These are phyloP conservation scores for Alternaria postmessia DNA, from an alignment of 2,329 filamentous ascomycete species.

Conservation along the genomic window DNA sequence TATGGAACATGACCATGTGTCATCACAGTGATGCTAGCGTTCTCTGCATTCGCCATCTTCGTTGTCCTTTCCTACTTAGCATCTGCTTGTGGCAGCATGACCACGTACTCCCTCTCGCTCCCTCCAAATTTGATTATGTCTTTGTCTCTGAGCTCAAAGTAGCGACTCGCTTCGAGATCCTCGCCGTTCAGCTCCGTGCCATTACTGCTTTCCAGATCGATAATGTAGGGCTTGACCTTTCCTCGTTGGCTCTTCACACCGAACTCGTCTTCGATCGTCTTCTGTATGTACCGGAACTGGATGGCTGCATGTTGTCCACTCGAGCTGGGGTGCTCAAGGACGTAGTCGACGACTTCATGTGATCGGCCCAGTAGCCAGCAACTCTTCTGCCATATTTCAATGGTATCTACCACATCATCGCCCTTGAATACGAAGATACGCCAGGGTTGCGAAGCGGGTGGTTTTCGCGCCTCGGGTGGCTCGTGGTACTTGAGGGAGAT, in stretches of 20 bases:
- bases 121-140: conserved; percentile 89
- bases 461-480: conserved; percentile 89
- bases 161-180: conserved; percentile 75
- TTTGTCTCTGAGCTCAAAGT: conserved; percentile 85
- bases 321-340: conserved; percentile 87
- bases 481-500: conserved; percentile 96
- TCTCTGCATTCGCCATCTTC: neutral
- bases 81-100: conserved; percentile 73
- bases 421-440: conserved; percentile 94
- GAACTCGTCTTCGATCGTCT: conserved; percentile 82
- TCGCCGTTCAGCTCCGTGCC: conserved; percentile 85
- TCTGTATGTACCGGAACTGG: conserved; percentile 87
- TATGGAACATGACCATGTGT: neutral
- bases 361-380: conserved; percentile 94
- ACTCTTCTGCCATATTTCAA: conserved; percentile 77
- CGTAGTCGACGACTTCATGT: conserved; percentile 78
- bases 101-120: conserved; percentile 91
- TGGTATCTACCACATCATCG: conserved; percentile 78
- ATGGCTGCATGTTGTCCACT: conserved; percentile 96
- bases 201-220: conserved; percentile 93
- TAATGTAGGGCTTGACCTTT: conserved; percentile 77
- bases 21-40: neutral
- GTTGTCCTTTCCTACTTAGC: neutral
- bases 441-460: conserved; percentile 80
- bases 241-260: conserved; percentile 57